Percentiles rank a stretch among this genome's conserved stretches.
Conservation (phyloP, 768 basidiomycete genomes). For the Russula emetica region DNA sequence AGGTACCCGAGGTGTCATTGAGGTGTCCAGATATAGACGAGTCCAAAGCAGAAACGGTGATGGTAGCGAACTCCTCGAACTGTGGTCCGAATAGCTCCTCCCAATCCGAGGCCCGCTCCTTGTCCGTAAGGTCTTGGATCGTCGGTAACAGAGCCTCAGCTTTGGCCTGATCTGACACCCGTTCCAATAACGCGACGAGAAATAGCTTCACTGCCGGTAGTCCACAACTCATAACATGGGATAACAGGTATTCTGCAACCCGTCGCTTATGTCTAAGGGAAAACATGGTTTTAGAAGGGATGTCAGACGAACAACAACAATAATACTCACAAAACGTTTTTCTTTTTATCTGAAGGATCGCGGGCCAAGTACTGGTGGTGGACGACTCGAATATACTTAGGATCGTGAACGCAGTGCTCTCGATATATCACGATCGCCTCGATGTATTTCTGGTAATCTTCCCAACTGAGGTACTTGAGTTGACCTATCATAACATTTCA, state of each 20-base stretch:
- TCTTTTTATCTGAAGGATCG: constrained; percentile 51
- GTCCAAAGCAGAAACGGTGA: constrained; percentile 51
- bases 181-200: constrained; percentile 48
- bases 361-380: constrained; percentile 54
- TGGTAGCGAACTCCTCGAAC: constrained; percentile 35
- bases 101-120: constrained; percentile 6
- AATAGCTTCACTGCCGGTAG: constrained; percentile 45
- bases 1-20: constrained; percentile 39
- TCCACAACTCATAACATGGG: constrained; percentile 65
- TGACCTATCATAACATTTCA: constrained; percentile 32
- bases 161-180: constrained; percentile 48
- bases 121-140: constrained; percentile 40
- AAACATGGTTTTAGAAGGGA: background rate
- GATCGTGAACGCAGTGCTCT: constrained; percentile 59
- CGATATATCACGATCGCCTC: constrained; percentile 45
- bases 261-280: constrained; percentile 59
- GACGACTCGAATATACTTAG: constrained; percentile 51
- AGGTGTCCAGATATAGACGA: constrained; percentile 42
- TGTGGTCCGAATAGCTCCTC: constrained; percentile 37
- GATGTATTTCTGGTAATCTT: constrained; percentile 58
- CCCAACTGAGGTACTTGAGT: constrained; percentile 66
- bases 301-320: background rate
- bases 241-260: constrained; percentile 71
- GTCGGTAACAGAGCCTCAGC: constrained; percentile 56
- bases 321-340: constrained; percentile 47